Base-by-base conservation (phyloP, 2,329 filamentous ascomycete species). In the Colletotrichum echinochloae region DNA sequence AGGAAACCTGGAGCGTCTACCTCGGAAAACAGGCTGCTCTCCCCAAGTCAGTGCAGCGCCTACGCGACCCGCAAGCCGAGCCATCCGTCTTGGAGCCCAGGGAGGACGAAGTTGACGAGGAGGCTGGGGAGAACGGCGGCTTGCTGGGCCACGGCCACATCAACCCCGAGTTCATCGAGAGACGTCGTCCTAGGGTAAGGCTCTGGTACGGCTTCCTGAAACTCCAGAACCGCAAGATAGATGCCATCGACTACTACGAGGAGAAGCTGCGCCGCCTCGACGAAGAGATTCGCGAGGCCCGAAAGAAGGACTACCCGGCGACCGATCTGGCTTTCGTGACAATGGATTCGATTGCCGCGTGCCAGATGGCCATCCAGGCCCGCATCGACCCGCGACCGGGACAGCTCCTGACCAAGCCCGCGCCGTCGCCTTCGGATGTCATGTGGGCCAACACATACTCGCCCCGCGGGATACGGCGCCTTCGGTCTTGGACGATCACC, bases 351-450 rank as follows among this genome's bases (percentile, higher is more conserved):
- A 96, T 97, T 60, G 93, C 95, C 18, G 92, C 95, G 39, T 91
- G 89, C 75, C 96, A 99, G 83, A 97, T 98, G 94, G 94, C 95
- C 30, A 94, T 97, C 52, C 96, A 99, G 81, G 95, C 96, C 5
- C 91, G 97, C 14, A 90, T 99, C 63, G 95, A 98, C 77, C 94
- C 96, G 4, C 91, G 93, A 14, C 96, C 97, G 0, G 91, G 95
- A 68, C 92, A 93, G 71, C 87, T 99, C 7, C 84, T 97, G 64
- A 95, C 95, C 11, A 95, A 94, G 70, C 88, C 92, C 35, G 95
- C 95, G 3, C 96, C 96, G 0, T 91, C 95, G 2, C 96, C 96
- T 0, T 90, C 93, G 0, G 95, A 98, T 78, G 91, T 99, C n/a
- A 89, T 98, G 14, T 99, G 97, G 96, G 87, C 87, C 73, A 98